phyloP scores from a whole-genome alignment of 345 rosid genomes.

The Mangifera indica region DNA sequence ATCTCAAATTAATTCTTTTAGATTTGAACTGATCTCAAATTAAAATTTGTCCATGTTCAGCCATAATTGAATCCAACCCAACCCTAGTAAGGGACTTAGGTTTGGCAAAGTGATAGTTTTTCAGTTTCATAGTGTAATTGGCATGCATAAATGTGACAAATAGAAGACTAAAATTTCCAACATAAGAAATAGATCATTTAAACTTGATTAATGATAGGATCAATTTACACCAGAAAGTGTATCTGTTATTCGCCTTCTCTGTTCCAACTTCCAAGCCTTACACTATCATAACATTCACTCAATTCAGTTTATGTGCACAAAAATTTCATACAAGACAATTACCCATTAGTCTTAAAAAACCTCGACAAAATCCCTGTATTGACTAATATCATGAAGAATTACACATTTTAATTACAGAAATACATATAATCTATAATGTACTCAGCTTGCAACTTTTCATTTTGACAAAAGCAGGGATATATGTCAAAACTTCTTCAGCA shows the following conservation, averaged over 20 bases:
- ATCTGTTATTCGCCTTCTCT: neutral
- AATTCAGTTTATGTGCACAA: neutral
- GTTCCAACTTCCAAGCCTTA: neutral
- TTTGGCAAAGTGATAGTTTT: too few species aligned
- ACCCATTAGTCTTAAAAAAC: neutral
- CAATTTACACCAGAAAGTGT: too few species aligned
- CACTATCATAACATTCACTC: neutral
- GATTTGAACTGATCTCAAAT: too few species aligned
- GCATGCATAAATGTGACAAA: too few species aligned
- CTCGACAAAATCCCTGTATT: neutral
- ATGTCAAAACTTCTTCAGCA: neutral
- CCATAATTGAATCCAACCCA: too few species aligned
- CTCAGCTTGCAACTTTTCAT: neutral
- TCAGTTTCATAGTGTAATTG: too few species aligned
- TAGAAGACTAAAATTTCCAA: too few species aligned
- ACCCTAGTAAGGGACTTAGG: too few species aligned
- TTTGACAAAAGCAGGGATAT: neutral
- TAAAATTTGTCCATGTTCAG: too few species aligned
- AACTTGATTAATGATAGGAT: too few species aligned
- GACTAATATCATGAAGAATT: neutral
- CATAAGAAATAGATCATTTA: too few species aligned
- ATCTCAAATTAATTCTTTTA: too few species aligned
- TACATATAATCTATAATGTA: conserved; percentile 2
- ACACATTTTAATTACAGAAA: neutral
- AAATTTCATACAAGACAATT: neutral